Conservation (phyloP, 2,329 filamentous ascomycete species). For the Lithohypha guttulata region DNA sequence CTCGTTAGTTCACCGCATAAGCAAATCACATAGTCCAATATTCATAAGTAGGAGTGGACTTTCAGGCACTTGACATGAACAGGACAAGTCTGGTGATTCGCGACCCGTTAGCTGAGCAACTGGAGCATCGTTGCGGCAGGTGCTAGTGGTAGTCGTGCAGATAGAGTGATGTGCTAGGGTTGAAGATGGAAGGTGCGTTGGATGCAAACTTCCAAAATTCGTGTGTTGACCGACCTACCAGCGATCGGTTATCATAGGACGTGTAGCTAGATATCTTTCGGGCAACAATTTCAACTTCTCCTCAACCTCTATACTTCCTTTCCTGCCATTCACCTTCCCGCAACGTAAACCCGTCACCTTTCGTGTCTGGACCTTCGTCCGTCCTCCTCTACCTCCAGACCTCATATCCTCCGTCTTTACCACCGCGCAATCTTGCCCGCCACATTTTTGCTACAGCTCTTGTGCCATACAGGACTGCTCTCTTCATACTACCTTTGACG, state of each 20-base stretch:
- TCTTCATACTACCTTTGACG: no score
- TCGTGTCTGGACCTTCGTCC: not conserved
- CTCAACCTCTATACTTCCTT: not conserved
- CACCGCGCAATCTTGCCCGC: no score
- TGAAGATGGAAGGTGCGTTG: no score
- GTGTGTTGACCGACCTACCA: no score
- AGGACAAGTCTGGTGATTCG: not conserved
- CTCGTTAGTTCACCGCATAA: no score
- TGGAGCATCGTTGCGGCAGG: not conserved
- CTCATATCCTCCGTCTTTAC: constrained; percentile 14
- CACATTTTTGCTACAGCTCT: no score
- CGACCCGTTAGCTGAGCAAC: not conserved
- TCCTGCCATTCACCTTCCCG: constrained; percentile 22
- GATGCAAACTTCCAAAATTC: constrained; percentile 5
- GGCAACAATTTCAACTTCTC: constrained; percentile 11
- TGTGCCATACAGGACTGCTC: no score
- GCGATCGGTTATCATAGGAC: no score
- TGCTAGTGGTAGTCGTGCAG: not conserved
- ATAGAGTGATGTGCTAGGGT: no score
- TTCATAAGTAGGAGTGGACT: no score
- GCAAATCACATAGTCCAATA: no score
- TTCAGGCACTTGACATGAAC: not conserved
- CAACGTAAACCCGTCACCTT: constrained; percentile 5
- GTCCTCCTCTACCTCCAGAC: not conserved
- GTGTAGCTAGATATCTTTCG: not conserved